phyloP scores from a whole-genome alignment of 345 rosid genomes.

The Camelina laxa region DNA sequence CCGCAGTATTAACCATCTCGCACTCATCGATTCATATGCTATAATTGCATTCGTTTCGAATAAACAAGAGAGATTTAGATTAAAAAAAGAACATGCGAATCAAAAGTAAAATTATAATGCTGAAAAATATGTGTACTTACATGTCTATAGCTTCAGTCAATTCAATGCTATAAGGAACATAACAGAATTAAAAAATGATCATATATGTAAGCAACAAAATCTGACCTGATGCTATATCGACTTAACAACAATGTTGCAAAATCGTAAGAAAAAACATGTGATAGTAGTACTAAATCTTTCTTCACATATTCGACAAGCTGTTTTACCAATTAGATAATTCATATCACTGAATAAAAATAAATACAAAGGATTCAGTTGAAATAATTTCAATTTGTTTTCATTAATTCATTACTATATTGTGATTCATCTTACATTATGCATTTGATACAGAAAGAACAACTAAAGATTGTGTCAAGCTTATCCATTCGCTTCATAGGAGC shows the following conservation, averaged over 20 bases:
- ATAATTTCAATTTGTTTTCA: neutral
- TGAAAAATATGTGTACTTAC: slow-evolving; percentile 55
- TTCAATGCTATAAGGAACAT: slow-evolving; percentile 67
- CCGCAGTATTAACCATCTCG: slow-evolving; percentile 70
- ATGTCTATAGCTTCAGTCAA: slow-evolving; percentile 90
- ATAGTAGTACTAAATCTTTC: slow-evolving; percentile 85
- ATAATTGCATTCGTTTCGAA: slow-evolving; percentile 53
- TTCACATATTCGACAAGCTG: slow-evolving; percentile 79
- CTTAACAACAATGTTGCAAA: neutral
- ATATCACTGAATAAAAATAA: slow-evolving; percentile 72
- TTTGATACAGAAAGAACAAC: slow-evolving; percentile 96
- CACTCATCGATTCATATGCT: slow-evolving; percentile 99
- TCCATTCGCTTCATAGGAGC: slow-evolving; percentile 90
- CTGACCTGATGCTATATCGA: neutral
- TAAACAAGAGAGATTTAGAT: neutral
- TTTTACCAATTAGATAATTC: slow-evolving; percentile 84
- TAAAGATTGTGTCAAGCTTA: slow-evolving; percentile 92
- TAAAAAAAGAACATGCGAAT: neutral
- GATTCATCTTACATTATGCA: slow-evolving; percentile 63
- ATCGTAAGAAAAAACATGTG: slow-evolving; percentile 56
- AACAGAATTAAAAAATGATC: slow-evolving; percentile 18
- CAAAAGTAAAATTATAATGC: neutral
- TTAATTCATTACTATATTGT: neutral
- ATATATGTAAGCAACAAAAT: neutral
- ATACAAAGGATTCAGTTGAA: neutral